phyloP scores from a whole-genome alignment of 768 basidiomycete species.

The Kockovaella imperatae region DNA sequence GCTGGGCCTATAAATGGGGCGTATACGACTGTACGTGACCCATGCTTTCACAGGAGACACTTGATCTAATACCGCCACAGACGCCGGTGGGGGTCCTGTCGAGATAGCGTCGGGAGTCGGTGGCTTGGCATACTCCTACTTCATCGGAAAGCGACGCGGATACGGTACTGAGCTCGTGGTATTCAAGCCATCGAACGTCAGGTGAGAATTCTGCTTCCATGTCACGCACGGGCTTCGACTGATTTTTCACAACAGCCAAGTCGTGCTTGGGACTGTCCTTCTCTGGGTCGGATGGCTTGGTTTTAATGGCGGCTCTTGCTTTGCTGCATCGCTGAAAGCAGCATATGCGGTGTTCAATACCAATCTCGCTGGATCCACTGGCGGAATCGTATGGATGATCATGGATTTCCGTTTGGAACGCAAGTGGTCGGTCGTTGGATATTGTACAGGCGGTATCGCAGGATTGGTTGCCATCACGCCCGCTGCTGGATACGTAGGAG shows the following conservation, averaged over 20 bases:
- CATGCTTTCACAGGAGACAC: not conserved
- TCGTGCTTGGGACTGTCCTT: constrained; percentile 83
- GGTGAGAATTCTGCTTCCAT: constrained; percentile 8
- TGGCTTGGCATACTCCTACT: constrained; percentile 72
- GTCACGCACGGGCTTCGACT: not conserved
- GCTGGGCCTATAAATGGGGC: constrained; percentile 68
- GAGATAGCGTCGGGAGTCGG: constrained; percentile 92
- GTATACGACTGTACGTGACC: constrained; percentile 46
- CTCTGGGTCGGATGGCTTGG: constrained; percentile 84
- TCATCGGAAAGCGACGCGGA: constrained; percentile 81
- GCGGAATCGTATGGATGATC: constrained; percentile 36
- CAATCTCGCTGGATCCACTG: constrained; percentile 83
- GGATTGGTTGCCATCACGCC: constrained; percentile 49
- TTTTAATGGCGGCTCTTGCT: constrained; percentile 67
- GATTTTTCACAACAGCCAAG: constrained; percentile 52
- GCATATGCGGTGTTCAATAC: constrained; percentile 85
- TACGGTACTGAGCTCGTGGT: constrained; percentile 84
- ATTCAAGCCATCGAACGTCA: constrained; percentile 87
- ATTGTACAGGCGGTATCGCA: constrained; percentile 88
- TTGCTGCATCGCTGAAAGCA: constrained; percentile 80
- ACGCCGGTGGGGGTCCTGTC: constrained; percentile 92
- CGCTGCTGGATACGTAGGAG: constrained; percentile 48
- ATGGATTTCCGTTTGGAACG: constrained; percentile 82
- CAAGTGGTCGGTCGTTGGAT: constrained; percentile 89
- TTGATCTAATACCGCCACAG: not conserved